These are phyloP conservation scores for Aspergillus felis DNA, from an alignment of 2,329 filamentous ascomycete species.

Conservation along the genomic window DNA sequence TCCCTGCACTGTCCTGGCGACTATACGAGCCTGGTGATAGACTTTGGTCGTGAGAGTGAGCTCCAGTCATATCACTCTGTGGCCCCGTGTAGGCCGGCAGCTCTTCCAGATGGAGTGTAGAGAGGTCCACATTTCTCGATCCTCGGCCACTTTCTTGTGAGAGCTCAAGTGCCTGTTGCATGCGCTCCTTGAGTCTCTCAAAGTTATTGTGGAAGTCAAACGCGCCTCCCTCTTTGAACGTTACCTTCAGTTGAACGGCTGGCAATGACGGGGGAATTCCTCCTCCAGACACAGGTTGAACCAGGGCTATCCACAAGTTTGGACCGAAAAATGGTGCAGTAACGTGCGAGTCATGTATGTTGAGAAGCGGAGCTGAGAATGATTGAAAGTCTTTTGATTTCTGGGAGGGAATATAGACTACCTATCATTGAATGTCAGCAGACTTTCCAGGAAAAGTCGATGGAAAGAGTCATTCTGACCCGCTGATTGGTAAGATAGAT, in stretches of 20 bases:
- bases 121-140: constrained; percentile 50
- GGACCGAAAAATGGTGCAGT: constrained; percentile 88
- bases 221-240: constrained; percentile 92
- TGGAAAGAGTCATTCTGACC: constrained; percentile 49
- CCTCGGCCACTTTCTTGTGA: constrained; percentile 38
- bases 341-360: constrained; percentile 80
- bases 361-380: constrained; percentile 83
- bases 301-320: constrained; percentile 79
- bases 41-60: constrained; percentile 3
- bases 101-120: constrained; percentile 75
- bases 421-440: constrained; percentile 46
- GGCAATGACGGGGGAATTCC: constrained; percentile 72
- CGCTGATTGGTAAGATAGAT: constrained; percentile 82
- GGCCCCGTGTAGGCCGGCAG: constrained; percentile 79
- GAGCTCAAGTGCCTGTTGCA: constrained; percentile 71
- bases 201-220: constrained; percentile 83
- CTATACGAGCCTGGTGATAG: constrained; percentile 10
- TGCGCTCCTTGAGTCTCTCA: constrained; percentile 76
- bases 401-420: constrained; percentile 79
- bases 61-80: constrained; percentile 28
- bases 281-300: constrained; percentile 77
- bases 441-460: constrained; percentile 6
- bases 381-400: constrained; percentile 70
- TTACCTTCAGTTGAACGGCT: constrained; percentile 75
- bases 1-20: constrained; percentile 21